Evolutionary conservation across 2,329 filamentous ascomycete species (phyloP).

Genomic region (Tetracladium maxilliforme): DNA sequence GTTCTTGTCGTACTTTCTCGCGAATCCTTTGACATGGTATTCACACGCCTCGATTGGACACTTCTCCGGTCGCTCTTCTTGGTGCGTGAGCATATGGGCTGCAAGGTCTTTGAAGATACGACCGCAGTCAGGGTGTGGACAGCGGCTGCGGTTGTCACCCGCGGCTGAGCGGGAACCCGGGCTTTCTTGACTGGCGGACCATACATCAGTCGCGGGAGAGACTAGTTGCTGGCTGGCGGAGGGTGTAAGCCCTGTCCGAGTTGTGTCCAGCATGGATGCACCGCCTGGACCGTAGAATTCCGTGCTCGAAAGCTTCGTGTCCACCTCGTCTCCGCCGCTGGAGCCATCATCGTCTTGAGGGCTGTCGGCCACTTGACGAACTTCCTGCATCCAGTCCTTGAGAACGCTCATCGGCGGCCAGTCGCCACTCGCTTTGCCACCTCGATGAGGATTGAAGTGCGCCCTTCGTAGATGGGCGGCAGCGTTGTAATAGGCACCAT

Average conservation of each 20-base stretch:
- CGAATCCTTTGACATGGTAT: conserved; percentile 88
- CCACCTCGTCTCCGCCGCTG: conserved; percentile 13
- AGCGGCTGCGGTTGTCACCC: too few relatives aligned
- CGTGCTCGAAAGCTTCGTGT: too few relatives aligned
- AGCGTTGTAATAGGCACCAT: conserved; percentile 89
- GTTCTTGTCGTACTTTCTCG: conserved; percentile 96
- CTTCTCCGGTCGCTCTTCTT: conserved; percentile 86
- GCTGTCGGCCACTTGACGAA: conserved; percentile 20
- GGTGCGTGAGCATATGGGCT: conserved; percentile 93
- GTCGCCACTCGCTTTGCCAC: conserved; percentile 36
- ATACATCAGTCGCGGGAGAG: too few relatives aligned
- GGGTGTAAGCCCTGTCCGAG: too few relatives aligned
- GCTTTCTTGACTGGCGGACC: too few relatives aligned
- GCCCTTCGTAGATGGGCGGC: conserved; percentile 78
- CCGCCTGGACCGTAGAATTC: too few relatives aligned
- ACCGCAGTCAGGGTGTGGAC: conserved; percentile 41
- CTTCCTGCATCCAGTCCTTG: conserved; percentile 44
- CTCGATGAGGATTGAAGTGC: conserved; percentile 63
- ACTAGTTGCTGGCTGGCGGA: too few relatives aligned
- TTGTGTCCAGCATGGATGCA: too few relatives aligned
- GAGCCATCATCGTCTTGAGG: conserved; percentile 21
- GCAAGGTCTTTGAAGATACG: conserved; percentile 50
- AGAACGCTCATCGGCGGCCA: conserved; percentile 41
- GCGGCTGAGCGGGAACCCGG: too few relatives aligned
- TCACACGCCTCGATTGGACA: conserved; percentile 90